phyloP scores from a whole-genome alignment of 495 filamentous ascomycete genomes.

The Annulohypoxylon moriforme region DNA sequence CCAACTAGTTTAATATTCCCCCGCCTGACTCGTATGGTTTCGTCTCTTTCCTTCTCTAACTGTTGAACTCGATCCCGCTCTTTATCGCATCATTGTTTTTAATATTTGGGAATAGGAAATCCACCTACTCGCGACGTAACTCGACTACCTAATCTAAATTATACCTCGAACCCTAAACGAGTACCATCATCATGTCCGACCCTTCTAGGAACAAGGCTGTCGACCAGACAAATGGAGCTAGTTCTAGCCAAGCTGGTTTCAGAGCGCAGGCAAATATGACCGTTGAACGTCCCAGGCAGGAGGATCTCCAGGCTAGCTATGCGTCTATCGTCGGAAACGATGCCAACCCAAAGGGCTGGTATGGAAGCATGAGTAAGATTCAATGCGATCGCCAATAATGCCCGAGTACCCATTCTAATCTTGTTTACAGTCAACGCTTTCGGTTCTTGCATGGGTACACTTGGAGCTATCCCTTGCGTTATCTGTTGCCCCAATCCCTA shows the following conservation, averaged over 20 bases:
- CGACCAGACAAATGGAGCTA: constrained; percentile 35
- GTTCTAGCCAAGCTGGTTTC: constrained; percentile 49
- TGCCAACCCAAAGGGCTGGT: constrained; percentile 84
- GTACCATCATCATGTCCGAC: constrained; percentile 34
- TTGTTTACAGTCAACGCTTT: constrained; percentile 72
- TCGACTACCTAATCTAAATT: constrained; percentile 3
- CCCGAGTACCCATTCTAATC: constrained; percentile 7
- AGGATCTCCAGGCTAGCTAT: constrained; percentile 91
- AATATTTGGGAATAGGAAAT: neutral
- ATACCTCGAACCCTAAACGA: constrained; percentile 8
- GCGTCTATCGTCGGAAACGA: constrained; percentile 80
- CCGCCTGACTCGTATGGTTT: neutral
- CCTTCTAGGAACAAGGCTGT: constrained; percentile 28
- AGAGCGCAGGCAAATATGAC: constrained; percentile 67
- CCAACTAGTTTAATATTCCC: constrained; percentile 9
- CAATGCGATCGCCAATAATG: neutral
- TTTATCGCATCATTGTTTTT: neutral
- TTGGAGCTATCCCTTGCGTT: constrained; percentile 93
- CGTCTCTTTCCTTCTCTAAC: constrained; percentile 7
- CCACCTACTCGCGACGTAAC: neutral
- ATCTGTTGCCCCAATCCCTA: constrained; percentile 95
- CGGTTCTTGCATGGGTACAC: constrained; percentile 79
- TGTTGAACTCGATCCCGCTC: neutral
- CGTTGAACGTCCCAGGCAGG: constrained; percentile 82
- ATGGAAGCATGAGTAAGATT: constrained; percentile 82